These are phyloP conservation scores for Podospora conica DNA, from an alignment of 495 filamentous ascomycete species.

Conservation along the genomic window DNA sequence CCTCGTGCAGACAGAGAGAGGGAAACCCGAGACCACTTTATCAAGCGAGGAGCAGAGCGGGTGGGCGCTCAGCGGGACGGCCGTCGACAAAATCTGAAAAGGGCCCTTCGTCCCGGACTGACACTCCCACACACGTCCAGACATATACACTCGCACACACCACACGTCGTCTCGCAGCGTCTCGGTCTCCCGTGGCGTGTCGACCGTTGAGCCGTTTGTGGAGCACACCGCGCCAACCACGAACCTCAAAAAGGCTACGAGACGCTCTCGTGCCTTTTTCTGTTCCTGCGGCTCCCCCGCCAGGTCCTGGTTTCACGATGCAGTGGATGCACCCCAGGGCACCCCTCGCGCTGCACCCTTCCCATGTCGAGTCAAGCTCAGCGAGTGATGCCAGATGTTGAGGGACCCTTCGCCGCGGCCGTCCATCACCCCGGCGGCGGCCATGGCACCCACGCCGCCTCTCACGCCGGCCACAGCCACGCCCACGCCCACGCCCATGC, in stretches of 20 bases:
- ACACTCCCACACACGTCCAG: neutral
- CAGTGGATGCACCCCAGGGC: conserved; percentile 27
- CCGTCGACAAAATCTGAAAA: conserved; percentile 10
- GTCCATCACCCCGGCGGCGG: conserved; percentile 18
- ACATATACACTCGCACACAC: neutral
- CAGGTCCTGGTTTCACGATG: conserved; percentile 32
- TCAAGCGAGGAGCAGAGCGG: neutral
- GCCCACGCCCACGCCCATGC: conserved; percentile 18
- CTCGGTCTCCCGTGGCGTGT: neutral
- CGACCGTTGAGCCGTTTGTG: conserved; percentile 1
- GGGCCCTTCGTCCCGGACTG: conserved; percentile 19
- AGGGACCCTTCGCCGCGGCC: conserved; percentile 18
- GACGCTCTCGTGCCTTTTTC: conserved; percentile 17
- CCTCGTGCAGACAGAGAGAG: conserved; percentile 17
- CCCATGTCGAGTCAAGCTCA: conserved; percentile 31
- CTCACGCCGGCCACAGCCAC: neutral
- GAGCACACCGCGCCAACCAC: neutral
- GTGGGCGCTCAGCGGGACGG: neutral
- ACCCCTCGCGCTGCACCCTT: conserved; percentile 25
- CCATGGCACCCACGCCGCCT: conserved; percentile 12
- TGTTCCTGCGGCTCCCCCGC: conserved; percentile 18
- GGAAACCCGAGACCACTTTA: conserved; percentile 8
- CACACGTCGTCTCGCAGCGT: conserved; percentile 4
- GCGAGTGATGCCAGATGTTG: conserved; percentile 28
- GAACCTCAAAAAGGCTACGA: conserved; percentile 23